Conservation (phyloP, 495 filamentous ascomycete genomes). For the Pseudomonodictys pantanalensis region DNA sequence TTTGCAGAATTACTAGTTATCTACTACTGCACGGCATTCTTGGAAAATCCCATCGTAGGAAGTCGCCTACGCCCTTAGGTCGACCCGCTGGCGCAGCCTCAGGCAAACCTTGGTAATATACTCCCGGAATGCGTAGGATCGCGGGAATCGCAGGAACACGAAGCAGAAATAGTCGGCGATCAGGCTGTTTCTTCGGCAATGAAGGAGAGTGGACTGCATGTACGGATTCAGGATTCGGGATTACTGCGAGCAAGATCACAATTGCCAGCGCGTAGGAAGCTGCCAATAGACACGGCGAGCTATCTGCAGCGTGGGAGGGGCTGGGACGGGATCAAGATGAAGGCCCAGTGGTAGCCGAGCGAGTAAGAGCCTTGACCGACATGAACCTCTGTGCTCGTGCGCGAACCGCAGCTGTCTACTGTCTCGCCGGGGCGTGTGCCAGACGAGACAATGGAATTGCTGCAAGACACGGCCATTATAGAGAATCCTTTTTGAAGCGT, state of each 20-base stretch:
- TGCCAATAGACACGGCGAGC: slow-evolving; percentile 13
- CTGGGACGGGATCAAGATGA: slow-evolving; percentile 26
- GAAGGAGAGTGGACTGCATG: slow-evolving; percentile 1
- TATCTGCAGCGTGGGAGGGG: slow-evolving; percentile 24
- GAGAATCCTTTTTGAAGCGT: no score
- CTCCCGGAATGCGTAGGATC: background rate
- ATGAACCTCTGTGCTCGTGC: slow-evolving; percentile 19
- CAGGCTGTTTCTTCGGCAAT: slow-evolving; percentile 19
- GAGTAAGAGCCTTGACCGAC: slow-evolving; percentile 15
- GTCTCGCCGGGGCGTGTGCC: no score
- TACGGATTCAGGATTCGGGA: slow-evolving; percentile 17
- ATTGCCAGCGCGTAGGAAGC: slow-evolving; percentile 22
- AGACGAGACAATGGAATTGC: no score
- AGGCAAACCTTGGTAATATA: no score
- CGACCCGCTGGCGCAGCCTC: no score
- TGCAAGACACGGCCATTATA: no score
- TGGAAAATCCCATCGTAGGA: no score
- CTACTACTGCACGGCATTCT: background rate
- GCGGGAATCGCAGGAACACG: background rate
- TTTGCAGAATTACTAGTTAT: background rate
- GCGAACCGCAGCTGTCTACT: no score
- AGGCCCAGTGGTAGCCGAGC: slow-evolving; percentile 18
- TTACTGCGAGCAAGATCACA: slow-evolving; percentile 32
- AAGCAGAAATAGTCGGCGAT: slow-evolving; percentile 2
- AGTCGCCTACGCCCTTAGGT: no score